Percentiles rank a stretch among this genome's conserved stretches.
These are phyloP conservation scores for Raffaelea arxii DNA, from an alignment of 2,329 filamentous ascomycete species.

Conservation along the genomic window DNA sequence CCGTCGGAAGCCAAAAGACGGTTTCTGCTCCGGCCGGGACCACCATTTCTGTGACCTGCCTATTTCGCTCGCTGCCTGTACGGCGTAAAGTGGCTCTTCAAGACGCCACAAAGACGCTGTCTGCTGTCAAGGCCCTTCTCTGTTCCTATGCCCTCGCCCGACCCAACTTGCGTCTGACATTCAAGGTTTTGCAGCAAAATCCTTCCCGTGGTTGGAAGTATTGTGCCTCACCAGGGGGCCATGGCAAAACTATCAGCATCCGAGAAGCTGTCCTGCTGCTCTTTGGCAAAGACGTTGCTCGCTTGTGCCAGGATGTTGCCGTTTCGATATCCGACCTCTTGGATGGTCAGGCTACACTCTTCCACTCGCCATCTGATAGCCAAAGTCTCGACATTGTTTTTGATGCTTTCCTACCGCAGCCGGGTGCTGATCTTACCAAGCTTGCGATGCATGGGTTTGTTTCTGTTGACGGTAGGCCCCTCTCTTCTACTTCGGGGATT, in stretches of 20 bases:
- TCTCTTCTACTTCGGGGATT: conserved; percentile 42
- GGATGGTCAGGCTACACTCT: not conserved
- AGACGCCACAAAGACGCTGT: conserved; percentile 44
- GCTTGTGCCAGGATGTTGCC: conserved; percentile 6
- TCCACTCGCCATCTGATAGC: conserved; percentile 7
- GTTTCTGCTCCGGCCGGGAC: conserved; percentile 56
- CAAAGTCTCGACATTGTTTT: conserved; percentile 28
- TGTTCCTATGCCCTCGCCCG: conserved; percentile 57
- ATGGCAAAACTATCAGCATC: conserved; percentile 22
- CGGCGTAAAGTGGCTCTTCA: conserved; percentile 49
- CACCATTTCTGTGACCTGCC: conserved; percentile 48
- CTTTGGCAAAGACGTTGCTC: conserved; percentile 36
- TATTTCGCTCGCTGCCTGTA: conserved; percentile 55
- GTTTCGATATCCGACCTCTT: conserved; percentile 1
- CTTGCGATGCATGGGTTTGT: conserved; percentile 48
- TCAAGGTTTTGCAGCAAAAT: conserved; percentile 48
- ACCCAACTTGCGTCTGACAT: conserved; percentile 48
- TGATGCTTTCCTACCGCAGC: conserved; percentile 48
- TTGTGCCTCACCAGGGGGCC: conserved; percentile 22
- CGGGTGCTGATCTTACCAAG: conserved; percentile 31
- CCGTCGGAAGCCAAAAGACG: conserved; percentile 18
- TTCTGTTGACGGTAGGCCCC: conserved; percentile 58
- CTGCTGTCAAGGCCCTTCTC: conserved; percentile 49
- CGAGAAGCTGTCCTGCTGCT: conserved; percentile 53
- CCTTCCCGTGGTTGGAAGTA: conserved; percentile 51